phyloP scores from a whole-genome alignment of 2,329 filamentous ascomycete genomes.

The Rutstroemia sp. region DNA sequence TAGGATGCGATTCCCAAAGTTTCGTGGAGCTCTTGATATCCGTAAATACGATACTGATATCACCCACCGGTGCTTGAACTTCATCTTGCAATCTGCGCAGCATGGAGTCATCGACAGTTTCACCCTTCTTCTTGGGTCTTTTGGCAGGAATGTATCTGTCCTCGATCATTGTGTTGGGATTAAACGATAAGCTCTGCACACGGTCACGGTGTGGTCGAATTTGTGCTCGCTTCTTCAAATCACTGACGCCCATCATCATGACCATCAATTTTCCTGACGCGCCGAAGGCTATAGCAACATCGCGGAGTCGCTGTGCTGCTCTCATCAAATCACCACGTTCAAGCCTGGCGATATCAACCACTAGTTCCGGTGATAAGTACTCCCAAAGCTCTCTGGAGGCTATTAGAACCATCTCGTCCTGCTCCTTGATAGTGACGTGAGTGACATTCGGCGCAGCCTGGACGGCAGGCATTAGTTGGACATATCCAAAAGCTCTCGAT shows the following conservation, averaged over 20 bases:
- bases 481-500: slow-evolving; percentile 90
- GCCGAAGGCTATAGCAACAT: slow-evolving; percentile 92
- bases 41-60: slow-evolving; percentile 91
- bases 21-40: slow-evolving; percentile 98
- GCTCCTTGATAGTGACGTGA: slow-evolving; percentile 71
- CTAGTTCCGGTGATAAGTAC: slow-evolving; percentile 79
- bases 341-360: slow-evolving; percentile 83
- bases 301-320: slow-evolving; percentile 86
- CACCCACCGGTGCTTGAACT: slow-evolving; percentile 83
- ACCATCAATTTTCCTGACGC: slow-evolving; percentile 96
- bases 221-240: slow-evolving; percentile 79
- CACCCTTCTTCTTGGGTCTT: slow-evolving; percentile 57
- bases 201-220: slow-evolving; percentile 53
- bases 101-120: slow-evolving; percentile 69
- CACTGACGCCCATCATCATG: slow-evolving; percentile 92
- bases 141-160: slow-evolving; percentile 61
- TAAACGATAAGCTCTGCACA: slow-evolving; percentile 73
- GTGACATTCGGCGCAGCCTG: slow-evolving; percentile 83
- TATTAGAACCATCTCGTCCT: slow-evolving; percentile 88
- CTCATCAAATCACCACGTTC: slow-evolving; percentile 89
- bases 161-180: slow-evolving; percentile 65
- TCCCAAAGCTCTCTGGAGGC: slow-evolving; percentile 95
- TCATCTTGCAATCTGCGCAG: slow-evolving; percentile 82
- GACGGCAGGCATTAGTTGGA: slow-evolving; percentile 84
- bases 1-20: slow-evolving; percentile 91